Conservation (phyloP, 1,284 basidiomycete genomes). For the Sutorius eximius region DNA sequence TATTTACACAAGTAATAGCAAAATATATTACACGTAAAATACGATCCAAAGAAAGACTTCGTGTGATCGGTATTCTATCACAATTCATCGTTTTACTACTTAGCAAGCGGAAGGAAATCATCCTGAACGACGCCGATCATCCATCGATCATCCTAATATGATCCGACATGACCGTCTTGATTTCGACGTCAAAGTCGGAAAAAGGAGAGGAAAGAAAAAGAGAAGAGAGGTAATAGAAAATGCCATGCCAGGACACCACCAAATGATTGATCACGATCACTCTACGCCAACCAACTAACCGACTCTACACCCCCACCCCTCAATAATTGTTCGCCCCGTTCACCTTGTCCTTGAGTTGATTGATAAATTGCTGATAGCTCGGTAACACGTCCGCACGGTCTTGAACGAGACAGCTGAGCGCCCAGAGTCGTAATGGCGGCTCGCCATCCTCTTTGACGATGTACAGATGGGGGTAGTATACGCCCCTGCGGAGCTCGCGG, state of each 20-base stretch:
- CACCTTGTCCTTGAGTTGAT: constrained; percentile 73
- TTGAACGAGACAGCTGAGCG: constrained; percentile 91
- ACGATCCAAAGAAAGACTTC: too few relatives aligned
- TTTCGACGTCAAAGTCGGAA: background rate
- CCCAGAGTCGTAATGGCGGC: constrained; percentile 91
- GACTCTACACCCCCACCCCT: constrained; percentile 2
- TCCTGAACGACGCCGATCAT: background rate
- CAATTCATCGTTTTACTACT: too few relatives aligned
- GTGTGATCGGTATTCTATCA: too few relatives aligned
- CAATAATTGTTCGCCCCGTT: constrained; percentile 37
- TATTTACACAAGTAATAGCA: too few relatives aligned
- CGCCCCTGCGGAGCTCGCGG: constrained; percentile 84
- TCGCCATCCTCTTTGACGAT: constrained; percentile 99
- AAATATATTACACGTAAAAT: too few relatives aligned
- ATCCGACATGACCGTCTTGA: background rate
- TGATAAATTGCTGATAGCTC: constrained; percentile 93
- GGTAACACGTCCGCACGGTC: constrained; percentile 94
- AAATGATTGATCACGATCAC: background rate
- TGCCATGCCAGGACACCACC: background rate
- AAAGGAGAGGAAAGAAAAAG: background rate
- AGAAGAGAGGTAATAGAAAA: background rate
- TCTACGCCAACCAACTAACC: background rate
- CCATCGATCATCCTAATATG: background rate
- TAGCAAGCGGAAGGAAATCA: background rate
- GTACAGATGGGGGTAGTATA: constrained; percentile 94